These are phyloP conservation scores for Ramaria sp. DNA, from an alignment of 768 basidiomycete species.

Conservation along the genomic window DNA sequence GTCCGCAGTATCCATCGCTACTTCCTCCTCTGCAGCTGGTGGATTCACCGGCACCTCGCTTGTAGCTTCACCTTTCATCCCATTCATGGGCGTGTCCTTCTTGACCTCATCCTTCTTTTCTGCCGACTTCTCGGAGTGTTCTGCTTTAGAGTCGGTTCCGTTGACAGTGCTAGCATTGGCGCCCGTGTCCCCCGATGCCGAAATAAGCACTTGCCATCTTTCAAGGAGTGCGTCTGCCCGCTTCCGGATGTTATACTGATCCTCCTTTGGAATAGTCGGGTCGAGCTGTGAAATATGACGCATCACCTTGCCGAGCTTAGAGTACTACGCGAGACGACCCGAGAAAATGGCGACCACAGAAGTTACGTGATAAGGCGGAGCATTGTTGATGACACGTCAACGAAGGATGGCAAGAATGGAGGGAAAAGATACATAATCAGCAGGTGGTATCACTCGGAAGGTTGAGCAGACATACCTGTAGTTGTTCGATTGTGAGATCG, in stretches of 20 bases:
- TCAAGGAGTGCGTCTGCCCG: constrained; percentile 61
- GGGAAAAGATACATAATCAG: constrained; percentile 12
- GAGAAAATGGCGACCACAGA: not conserved
- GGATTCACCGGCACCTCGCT: not conserved
- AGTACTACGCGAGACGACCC: constrained; percentile 37
- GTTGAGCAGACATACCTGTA: constrained; percentile 33
- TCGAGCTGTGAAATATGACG: constrained; percentile 62
- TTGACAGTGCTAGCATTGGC: not conserved
- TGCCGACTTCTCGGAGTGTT: not conserved
- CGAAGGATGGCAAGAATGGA: constrained; percentile 11
- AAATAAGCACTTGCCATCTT: constrained; percentile 41
- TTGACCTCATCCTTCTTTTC: not conserved
- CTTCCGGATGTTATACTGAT: constrained; percentile 61
- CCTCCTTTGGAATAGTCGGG: constrained; percentile 46
- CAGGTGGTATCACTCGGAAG: constrained; percentile 7
- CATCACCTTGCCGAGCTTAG: constrained; percentile 83
- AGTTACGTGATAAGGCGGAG: not conserved
- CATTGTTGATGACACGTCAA: constrained; percentile 21
- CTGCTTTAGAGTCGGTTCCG: not conserved
- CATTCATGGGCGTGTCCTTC: not conserved
- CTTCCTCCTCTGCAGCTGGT: constrained; percentile 3
- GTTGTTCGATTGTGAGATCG: constrained; percentile 69
- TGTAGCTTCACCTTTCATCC: not conserved
- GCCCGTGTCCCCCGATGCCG: not conserved
- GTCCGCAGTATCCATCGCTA: constrained; percentile 7